phyloP scores from a whole-genome alignment of 345 rosid species.

The Lepidium africanum region DNA sequence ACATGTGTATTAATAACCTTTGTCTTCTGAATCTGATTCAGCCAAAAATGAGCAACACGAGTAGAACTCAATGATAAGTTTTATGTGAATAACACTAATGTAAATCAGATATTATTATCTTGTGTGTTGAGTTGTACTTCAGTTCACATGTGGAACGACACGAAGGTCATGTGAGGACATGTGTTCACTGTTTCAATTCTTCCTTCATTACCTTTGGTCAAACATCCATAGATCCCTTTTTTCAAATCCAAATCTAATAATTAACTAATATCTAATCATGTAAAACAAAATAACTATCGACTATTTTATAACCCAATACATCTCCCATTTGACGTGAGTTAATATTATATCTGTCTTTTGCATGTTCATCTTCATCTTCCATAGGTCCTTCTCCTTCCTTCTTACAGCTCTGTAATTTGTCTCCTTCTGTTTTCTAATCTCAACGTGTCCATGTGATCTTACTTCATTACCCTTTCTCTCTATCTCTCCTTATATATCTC shows the following conservation, averaged over 20 bases:
- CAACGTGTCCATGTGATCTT: constrained; percentile 33
- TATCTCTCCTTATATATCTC: background rate
- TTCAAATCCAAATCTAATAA: constrained; percentile 14
- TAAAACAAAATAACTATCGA: background rate
- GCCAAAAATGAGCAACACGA: too few species aligned
- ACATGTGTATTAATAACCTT: too few species aligned
- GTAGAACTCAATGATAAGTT: too few species aligned
- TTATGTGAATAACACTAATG: too few species aligned
- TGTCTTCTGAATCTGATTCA: too few species aligned
- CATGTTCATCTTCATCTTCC: constrained; percentile 21
- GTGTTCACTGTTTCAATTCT: constrained; percentile 12
- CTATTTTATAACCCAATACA: background rate
- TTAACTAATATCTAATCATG: background rate
- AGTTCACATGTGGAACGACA: constrained; percentile 19
- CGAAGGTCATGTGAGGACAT: constrained; percentile 28
- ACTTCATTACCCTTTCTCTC: background rate
- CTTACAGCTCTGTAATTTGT: constrained; percentile 27
- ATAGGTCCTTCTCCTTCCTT: constrained; percentile 18
- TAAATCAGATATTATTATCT: background rate
- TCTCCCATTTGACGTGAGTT: constrained; percentile 2
- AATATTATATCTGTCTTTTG: background rate
- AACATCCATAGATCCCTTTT: background rate
- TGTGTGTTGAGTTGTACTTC: constrained; percentile 23
- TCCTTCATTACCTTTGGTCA: constrained; percentile 7
- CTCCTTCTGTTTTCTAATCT: constrained; percentile 16